phyloP scores from a whole-genome alignment of 73 alveolate species.

The Durusdinium trenchii region DNA sequence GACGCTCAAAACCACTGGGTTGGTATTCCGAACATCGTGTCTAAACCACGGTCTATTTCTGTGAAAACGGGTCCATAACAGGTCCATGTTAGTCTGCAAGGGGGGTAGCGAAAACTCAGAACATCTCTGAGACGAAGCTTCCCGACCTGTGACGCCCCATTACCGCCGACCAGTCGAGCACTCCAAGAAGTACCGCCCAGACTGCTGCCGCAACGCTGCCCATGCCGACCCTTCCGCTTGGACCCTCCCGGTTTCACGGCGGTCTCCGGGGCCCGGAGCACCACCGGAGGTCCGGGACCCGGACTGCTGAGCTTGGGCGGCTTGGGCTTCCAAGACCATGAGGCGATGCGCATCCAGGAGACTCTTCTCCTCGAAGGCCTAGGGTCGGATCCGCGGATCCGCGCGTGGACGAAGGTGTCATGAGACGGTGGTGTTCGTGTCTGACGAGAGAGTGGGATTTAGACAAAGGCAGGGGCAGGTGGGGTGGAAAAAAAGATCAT shows the following conservation, averaged over 20 bases:
- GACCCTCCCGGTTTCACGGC: not conserved
- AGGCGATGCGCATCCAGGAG: slow-evolving; percentile 48
- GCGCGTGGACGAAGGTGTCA: no score
- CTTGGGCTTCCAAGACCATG: not conserved
- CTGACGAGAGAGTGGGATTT: not conserved
- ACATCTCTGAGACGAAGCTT: no score
- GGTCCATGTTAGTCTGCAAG: no score
- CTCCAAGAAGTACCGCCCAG: not conserved
- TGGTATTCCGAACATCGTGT: no score
- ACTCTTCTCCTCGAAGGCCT: slow-evolving; percentile 44
- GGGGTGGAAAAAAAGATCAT: no score
- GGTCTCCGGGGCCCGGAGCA: not conserved
- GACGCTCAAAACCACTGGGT: no score
- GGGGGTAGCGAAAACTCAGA: no score
- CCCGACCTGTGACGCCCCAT: not conserved
- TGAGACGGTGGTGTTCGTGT: not conserved
- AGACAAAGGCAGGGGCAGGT: no score
- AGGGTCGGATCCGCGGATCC: not conserved
- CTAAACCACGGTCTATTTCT: no score
- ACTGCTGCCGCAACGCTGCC: not conserved
- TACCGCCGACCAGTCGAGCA: not conserved
- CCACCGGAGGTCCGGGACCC: not conserved
- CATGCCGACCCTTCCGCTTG: not conserved
- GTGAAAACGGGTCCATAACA: no score
- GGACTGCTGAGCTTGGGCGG: slow-evolving; percentile 28